Evolutionary conservation across 108 stramenopile genomes (phyloP), one percentile per base, ranked within the genome.

Genomic region (Mayamaea pseudoterrestris): DNA sequence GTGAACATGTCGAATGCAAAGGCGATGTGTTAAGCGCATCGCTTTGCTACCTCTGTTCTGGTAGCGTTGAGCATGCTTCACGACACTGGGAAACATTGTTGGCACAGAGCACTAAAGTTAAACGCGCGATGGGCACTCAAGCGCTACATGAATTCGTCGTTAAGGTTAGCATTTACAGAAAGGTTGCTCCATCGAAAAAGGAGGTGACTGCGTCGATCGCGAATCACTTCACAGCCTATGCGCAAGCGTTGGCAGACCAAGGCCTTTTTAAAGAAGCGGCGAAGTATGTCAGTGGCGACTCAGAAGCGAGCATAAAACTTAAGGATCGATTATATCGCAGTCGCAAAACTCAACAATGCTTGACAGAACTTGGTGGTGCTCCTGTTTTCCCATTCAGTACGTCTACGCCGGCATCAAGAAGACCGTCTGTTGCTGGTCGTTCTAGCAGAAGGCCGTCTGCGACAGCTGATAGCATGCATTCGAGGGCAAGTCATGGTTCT

Each of bases 31-130:
- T 51, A 16, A 71, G 63, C 53, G 97, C 97, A 3, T 82, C 83
- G 23, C 68, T 96, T 3, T 96, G 94, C 47, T 96, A 78, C 81
- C 90, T 98, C 80, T 98, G 95, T 49, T 83, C 93, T 8, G 63
- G 91, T 58, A 93, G 87, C 57, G 72, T 96, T 28, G 68, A 66
- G 17, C 71, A 78, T 55, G 73, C 93, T 13, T 78, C 88, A 1
- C 58, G 60, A 35, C 84, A 73, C 59, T 95, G 94, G 94, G 81
- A 68, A 39, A 46, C 69, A 30, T 78, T 90, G 35, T 57, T 91
- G 27, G 44, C 60, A 25, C 37, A 39, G 8, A 14, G 16, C 3
- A 14, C 16, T 5, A 39, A 18, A 20, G 59, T 49, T 30, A 74
- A 76, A 29, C 83, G 64, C 12, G 47, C 47, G 6, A 28, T 16